Conservation (phyloP, 805 yeast genomes). For the Lachancea waltii region DNA sequence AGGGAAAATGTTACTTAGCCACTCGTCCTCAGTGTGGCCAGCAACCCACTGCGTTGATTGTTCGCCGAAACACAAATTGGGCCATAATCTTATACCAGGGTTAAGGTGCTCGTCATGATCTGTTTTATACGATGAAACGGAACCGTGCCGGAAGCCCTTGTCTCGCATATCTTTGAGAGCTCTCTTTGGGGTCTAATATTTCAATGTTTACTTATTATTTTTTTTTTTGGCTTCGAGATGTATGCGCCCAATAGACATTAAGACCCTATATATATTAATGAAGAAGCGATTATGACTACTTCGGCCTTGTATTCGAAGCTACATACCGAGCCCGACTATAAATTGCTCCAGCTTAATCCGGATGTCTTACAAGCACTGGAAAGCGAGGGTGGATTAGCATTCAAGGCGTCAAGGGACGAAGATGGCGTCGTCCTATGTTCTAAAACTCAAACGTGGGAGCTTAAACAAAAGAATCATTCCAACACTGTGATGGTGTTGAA, state of each 20-base stretch:
- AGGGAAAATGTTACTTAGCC: conserved; percentile 19
- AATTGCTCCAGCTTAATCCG: conserved; percentile 47
- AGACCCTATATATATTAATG: too few relatives aligned
- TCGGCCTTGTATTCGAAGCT: conserved; percentile 19
- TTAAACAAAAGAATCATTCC: conserved; percentile 81
- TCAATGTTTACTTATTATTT: conserved; percentile 1
- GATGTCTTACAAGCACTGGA: conserved; percentile 38
- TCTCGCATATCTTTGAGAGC: neutral
- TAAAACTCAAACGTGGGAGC: conserved; percentile 46
- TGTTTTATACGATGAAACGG: neutral
- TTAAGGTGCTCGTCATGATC: neutral
- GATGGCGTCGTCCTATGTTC: conserved; percentile 54
- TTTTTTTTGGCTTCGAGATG: neutral
- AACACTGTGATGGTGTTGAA: conserved; percentile 62
- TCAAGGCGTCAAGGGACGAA: conserved; percentile 31
- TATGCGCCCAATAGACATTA: too few relatives aligned
- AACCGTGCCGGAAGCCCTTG: neutral
- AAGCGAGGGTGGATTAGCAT: conserved; percentile 15
- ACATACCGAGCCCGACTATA: conserved; percentile 33
- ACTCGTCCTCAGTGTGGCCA: conserved; percentile 11
- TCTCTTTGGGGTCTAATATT: neutral
- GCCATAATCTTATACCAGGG: neutral
- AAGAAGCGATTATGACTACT: too few relatives aligned
- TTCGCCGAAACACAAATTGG: conserved; percentile 1
- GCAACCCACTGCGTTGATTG: conserved; percentile 1